Evolutionary conservation across 1,284 basidiomycete genomes (phyloP).

Genomic region (Stygiomarasmius scandens): DNA sequence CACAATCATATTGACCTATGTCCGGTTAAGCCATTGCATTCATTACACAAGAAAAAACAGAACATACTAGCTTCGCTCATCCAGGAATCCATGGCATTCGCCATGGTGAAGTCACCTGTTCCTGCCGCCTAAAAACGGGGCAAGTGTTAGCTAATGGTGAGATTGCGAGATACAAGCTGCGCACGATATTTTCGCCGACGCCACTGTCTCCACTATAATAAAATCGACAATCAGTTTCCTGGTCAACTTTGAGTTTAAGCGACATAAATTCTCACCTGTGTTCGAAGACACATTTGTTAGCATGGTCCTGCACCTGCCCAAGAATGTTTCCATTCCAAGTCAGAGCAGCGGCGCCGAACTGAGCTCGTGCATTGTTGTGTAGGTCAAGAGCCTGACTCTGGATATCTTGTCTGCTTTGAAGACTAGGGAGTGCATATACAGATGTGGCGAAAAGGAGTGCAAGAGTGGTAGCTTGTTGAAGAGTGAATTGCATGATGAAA

Average conservation of each 20-base stretch:
- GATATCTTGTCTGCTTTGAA: background rate
- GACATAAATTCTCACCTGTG: background rate
- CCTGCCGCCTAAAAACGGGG: background rate
- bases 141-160: background rate
- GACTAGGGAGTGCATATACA: background rate
- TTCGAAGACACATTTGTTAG: conserved; percentile 6
- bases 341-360: conserved; percentile 1
- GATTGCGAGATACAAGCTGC: background rate
- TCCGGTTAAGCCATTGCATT: background rate
- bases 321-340: background rate
- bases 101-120: background rate
- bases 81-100: conserved; percentile 6
- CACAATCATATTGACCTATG: conserved; percentile 12
- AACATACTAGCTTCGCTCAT: conserved; percentile 14
- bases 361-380: background rate
- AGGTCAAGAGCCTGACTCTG: background rate
- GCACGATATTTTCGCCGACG: background rate
- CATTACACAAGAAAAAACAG: background rate
- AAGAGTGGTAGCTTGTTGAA: too few relatives aligned
- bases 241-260: background rate
- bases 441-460: background rate
- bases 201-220: background rate
- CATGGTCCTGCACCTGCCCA: background rate
- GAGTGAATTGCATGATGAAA: too few relatives aligned
- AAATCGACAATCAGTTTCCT: background rate